phyloP scores from a whole-genome alignment of 768 basidiomycete species.

The Coprinopsis cinerea region DNA sequence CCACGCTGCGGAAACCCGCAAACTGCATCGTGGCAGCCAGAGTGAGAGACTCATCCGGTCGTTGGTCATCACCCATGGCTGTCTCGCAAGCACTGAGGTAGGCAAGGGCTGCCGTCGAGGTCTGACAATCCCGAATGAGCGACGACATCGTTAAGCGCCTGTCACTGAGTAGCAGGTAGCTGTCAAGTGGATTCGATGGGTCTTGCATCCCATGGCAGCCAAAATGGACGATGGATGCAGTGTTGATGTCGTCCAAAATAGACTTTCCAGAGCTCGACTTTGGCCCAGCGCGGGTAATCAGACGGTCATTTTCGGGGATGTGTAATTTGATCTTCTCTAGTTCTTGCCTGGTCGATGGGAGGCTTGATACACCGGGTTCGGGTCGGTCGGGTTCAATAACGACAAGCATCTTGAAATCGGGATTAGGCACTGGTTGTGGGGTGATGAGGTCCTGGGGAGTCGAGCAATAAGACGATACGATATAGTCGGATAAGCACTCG shows the following conservation, averaged over 20 bases:
- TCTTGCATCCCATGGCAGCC: constrained; percentile 30
- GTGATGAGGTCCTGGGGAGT: background rate
- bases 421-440: background rate
- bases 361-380: background rate
- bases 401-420: background rate
- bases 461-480: no score
- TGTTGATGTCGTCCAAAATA: no score
- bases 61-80: no score
- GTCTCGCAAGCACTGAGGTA: constrained; percentile 41
- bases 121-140: constrained; percentile 14
- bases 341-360: background rate
- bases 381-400: background rate
- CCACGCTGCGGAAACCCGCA: constrained; percentile 12
- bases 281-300: background rate
- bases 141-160: constrained; percentile 16
- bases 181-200: constrained; percentile 17
- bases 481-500: background rate
- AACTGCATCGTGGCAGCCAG: no score
- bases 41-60: no score
- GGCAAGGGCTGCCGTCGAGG: constrained; percentile 24
- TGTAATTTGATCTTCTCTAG: background rate
- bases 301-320: background rate
- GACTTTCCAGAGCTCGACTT: background rate
- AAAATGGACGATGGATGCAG: constrained; percentile 27
- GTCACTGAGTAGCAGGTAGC: constrained; percentile 18